Evolutionary conservation across 371 early-diverging fungal genomes (phyloP), one percentile per base, ranked within the genome.

Genomic region (Mortierella sp.): DNA sequence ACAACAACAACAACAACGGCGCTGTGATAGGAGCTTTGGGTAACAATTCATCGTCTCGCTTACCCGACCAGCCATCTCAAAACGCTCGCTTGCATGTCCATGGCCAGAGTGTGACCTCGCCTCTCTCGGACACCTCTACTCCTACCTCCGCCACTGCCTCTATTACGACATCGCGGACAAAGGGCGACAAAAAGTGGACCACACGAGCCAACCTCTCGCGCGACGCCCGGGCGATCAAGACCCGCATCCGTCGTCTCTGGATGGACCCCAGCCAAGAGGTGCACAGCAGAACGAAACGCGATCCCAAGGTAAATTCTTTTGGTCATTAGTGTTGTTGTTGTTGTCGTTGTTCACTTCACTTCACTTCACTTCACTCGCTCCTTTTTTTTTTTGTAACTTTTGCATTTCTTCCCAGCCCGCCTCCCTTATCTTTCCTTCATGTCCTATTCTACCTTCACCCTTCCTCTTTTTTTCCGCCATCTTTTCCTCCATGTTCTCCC

Each of bases 191-290:
- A 41, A 63, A 46, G 29, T 29, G 71, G 0, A 43, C 51, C 38
- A 63, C 75, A 14, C 80, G 81, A 16, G 75, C 81, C 35, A 70
- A 70, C 10, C 76, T 80, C 70, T 75, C 80, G 14, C 74, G 75
- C 8, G 84, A 84, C 41, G 78, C 78, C 68, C 78, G 71, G 70
- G 76, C 78, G 4, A 56, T 84, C 49, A 73, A 73, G 54, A 73
- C 44, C 14, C 80, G 84, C n/a, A 77, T 84, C 72, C 78, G 84
- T 48, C 72, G 73, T 29, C 75, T 84, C 27, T 84, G 84, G 84
- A 76, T 75, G 75, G 84, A 84, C 46, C 84, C 84, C 32, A 75
- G 75, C 8, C 81, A 81, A 14, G 70, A 81, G 10, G 81, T 80
- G 7, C 54, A 68, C 21, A 49, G 14, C 29, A 74, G 48, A 35